Base-by-base conservation (phyloP, 352 stramenopile genomes). In the Globisporangium yorkense region DNA sequence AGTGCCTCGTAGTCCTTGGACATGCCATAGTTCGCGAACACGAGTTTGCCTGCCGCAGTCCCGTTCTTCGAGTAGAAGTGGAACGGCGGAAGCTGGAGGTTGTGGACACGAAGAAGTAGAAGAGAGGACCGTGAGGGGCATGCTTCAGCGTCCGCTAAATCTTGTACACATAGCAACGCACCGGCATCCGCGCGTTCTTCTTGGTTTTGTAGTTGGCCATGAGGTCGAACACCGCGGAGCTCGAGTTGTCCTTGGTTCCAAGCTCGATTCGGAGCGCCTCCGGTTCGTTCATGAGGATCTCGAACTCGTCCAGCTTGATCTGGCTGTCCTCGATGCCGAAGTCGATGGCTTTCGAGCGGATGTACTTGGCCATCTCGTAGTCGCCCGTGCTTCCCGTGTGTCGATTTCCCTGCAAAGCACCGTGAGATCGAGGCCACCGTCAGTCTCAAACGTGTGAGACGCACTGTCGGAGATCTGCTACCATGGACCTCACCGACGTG, bases 51-150 rank as follows among this genome's bases (percentile, higher is more conserved):
- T 1, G 66, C 61, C 3, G 66, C 80, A 1, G 69, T 82, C 49
- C 84, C 84, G 57, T 90, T 92, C 63, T 79, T 85, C 21, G 80
- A 81, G 70, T 92, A 94, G 54, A 91, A 75, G 62, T 94, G 84
- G 62, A 92, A 94, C 3, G 82, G 73, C 4, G 79, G 73, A 27
- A 78, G 59, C 50, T 74, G 63, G 41, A 56, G 31, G 54, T 33
- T 27, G 41, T 50, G 15, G 8, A 59, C n/a, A 55, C 37, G 16
- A 12, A 15, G 18, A 29, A 48, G 20, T 2, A 24, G 31, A 6
- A 45, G 5, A 20, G 15, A 8, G n/a, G 24, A 20, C 8, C 31
- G 33, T 51, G 35, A 61, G 33, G 12, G 5, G 6, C 15, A 7
- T 12, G 15, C 31, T 27, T 29, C 29, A n/a, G 33, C 16, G 10